Evolutionary conservation across 139 green algal genomes (phyloP), one percentile per base, ranked within the genome.

Genomic region (Eudorina sp.): DNA sequence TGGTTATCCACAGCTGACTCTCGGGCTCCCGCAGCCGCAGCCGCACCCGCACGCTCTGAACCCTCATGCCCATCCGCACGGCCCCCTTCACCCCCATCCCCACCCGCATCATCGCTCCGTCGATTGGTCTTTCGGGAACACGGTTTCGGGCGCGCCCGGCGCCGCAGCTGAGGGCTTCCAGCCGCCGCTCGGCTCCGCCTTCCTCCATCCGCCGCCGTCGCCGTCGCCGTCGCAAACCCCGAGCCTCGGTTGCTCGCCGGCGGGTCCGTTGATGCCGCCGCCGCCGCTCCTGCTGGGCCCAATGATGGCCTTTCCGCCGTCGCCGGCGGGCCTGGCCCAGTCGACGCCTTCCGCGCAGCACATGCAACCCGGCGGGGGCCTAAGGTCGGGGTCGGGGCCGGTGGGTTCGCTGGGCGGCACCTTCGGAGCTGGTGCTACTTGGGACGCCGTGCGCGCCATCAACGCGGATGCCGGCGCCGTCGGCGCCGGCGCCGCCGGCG

Each of bases 61-160:
- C 62, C 62, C 29, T 19, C 55, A 75, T 2, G 36, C 25, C 6
- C 31, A 46, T 1, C 69, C 25, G 3, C 21, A 36, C n/a, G n/a
- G n/a, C n/a, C n/a, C n/a, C n/a, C n/a, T n/a, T 21, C 55, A 36
- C 62, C 62, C 29, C 55, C 55, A 75, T 2, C 68, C 25, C 6
- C 31, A 46, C 3, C 69, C 25, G 3, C 21, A 36, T 3, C 72
- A 80, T 21, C 18, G 18, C 4, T 1, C 48, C 4, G 40, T 85
- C 8, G 81, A 87, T 45, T 87, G 81, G 81, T 68, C 81, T 31
- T 87, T 87, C 18, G 79, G 45, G 8, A 81, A 25, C 38, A 19
- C 68, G 27, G 40, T 80, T 34, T n/a, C 5, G 45, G 58, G 38
- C 36, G 40, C 2, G 3, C 0, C 29, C 21, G 55, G 31, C 55